Percentiles rank a stretch among this genome's conserved stretches.
phyloP scores from a whole-genome alignment of 768 basidiomycete species.

The Suillus brevipes region DNA sequence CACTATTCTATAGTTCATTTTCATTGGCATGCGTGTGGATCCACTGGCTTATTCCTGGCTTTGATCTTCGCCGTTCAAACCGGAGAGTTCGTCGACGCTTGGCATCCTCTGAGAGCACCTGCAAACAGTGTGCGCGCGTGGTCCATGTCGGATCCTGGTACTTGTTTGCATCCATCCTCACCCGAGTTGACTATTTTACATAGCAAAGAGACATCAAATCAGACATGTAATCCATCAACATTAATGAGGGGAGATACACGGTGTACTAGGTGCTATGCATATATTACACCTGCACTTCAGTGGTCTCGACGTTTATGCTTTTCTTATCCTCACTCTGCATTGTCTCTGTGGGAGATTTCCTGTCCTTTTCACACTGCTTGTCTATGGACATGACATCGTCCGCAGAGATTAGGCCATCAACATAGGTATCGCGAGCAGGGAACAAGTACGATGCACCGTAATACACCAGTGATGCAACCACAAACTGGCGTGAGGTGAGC shows the following conservation, averaged over 20 bases:
- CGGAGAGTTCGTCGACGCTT: too few relatives aligned
- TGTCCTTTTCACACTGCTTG: not conserved
- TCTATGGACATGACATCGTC: conserved; percentile 15
- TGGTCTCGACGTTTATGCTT: not conserved
- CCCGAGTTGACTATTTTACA: not conserved
- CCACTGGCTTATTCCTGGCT: too few relatives aligned
- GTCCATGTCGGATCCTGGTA: too few relatives aligned
- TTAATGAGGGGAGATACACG: not conserved
- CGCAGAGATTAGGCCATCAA: conserved; percentile 25
- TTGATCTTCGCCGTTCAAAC: too few relatives aligned
- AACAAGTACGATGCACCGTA: conserved; percentile 27
- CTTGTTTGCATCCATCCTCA: too few relatives aligned
- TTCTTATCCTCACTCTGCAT: conserved; percentile 5
- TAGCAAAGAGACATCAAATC: not conserved
- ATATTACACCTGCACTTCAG: not conserved
- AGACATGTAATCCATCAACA: not conserved
- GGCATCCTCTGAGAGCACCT: too few relatives aligned
- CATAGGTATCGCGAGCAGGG: conserved; percentile 27
- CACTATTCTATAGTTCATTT: too few relatives aligned
- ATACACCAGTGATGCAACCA: conserved; percentile 25
- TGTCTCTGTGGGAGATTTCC: conserved; percentile 1
- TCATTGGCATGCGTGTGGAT: too few relatives aligned
- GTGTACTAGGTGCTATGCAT: not conserved
- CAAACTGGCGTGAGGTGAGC: conserved; percentile 21
- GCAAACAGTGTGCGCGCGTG: too few relatives aligned